A percentile compares a stretch with the other conserved stretches of the same genome.
Evolutionary conservation across 2,329 filamentous ascomycete species (phyloP).

Genomic region (Tolypocladium album): DNA sequence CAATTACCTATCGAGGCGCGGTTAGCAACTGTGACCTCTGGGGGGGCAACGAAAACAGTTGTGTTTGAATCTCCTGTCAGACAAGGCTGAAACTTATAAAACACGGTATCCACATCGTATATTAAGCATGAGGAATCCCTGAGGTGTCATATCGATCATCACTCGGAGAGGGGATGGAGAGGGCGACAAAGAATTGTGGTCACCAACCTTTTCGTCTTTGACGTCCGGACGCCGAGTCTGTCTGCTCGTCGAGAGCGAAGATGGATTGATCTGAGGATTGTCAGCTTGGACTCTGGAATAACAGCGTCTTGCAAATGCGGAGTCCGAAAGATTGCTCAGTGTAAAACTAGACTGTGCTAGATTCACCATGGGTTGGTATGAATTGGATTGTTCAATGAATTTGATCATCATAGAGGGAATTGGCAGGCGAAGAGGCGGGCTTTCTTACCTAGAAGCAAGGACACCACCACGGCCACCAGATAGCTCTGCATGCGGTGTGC

Average conservation of each 20-base stretch:
- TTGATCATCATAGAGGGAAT: conserved; percentile 21
- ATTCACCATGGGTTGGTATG: conserved; percentile 49
- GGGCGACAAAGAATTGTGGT: conserved; percentile 3
- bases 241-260: not conserved
- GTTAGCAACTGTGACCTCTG: conserved; percentile 24
- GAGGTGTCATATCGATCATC: conserved; percentile 51
- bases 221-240: not conserved
- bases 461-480: conserved; percentile 4
- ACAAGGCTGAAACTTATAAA: conserved; percentile 56
- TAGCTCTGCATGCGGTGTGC: conserved; percentile 2
- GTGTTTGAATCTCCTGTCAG: conserved; percentile 37
- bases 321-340: conserved; percentile 36
- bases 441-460: conserved; percentile 4
- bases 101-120: conserved; percentile 52
- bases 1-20: conserved; percentile 30
- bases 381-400: conserved; percentile 50
- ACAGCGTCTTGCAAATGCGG: not conserved
- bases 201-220: conserved; percentile 35
- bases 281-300: conserved; percentile 7
- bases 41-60: conserved; percentile 9
- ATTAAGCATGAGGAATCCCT: conserved; percentile 61
- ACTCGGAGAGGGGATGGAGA: conserved; percentile 24
- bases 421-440: not conserved
- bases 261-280: conserved; percentile 4
- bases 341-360: conserved; percentile 38